Evolutionary conservation across 1,139 yeast species (phyloP), one percentile per base, ranked within the genome.

Genomic region (Diutina catenulata): DNA sequence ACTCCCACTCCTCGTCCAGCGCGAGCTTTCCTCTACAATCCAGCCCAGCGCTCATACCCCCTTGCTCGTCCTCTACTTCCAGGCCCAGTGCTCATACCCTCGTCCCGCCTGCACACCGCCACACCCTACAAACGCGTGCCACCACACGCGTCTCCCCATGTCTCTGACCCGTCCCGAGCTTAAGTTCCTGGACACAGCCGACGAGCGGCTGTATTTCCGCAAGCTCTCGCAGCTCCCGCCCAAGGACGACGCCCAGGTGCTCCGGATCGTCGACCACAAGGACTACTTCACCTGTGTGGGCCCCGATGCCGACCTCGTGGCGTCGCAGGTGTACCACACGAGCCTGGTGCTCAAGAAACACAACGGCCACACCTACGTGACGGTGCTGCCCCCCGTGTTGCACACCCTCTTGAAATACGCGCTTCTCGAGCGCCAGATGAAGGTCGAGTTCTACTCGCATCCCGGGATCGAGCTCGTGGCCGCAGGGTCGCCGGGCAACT

Each of bases 401-500:
- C 60, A 74, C 20, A 61, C 63, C 40, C 72, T 87, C 38, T 59
- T 88, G 46, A 74, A 73, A 43, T 72, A 70, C 43, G 76, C 84
- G 38, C 64, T 91, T 28, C 64, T 86, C 37, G 84, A 79, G 38
- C 66, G 70, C 38, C 86, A 86, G n/a, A 48, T 49, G 43, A 84
- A 84, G 53, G 72, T 91, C 21, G 95, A 88, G 52, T 70, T 91
- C 19, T 88, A 65, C 47, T 55, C 80, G 52, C 74, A 63, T 43
- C 67, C 65, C 43, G 59, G 56, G 38, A 86, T 94, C 79, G 64
- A 62, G 36, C 52, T 81, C 39, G 43, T 70, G 23, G 70, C 70
- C 43, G 60, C 70, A 38, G 96, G 94, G 1, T 80, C 95, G 1
- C 96, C 97, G 1, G 98, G 98, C 4, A 88, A 91, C 54, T 63